Evolutionary conservation across 345 rosid species (phyloP).

Genomic region (Luvunga scandens): DNA sequence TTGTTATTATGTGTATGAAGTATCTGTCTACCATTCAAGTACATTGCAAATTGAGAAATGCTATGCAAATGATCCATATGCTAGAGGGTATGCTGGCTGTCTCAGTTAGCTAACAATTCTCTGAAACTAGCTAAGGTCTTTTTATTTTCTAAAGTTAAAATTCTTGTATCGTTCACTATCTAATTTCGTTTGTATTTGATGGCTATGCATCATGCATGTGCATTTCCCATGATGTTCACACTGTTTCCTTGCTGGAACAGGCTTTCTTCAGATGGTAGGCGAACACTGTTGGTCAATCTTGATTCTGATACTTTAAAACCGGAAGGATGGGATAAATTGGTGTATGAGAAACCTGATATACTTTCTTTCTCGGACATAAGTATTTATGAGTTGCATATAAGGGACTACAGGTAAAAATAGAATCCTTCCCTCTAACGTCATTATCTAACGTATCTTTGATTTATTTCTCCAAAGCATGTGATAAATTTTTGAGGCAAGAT

Average conservation of each 20-base stretch:
- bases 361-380: slow-evolving; percentile 70
- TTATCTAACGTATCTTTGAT: slow-evolving; percentile 7
- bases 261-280: slow-evolving; percentile 80
- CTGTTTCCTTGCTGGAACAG: slow-evolving; percentile 44
- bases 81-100: slow-evolving; percentile 68
- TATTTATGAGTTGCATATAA: slow-evolving; percentile 87
- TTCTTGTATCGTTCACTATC: neutral
- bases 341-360: slow-evolving; percentile 59
- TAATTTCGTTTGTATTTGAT: neutral
- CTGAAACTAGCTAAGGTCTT: slow-evolving; percentile 19
- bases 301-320: slow-evolving; percentile 61
- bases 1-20: slow-evolving; percentile 78
- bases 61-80: slow-evolving; percentile 94
- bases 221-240: slow-evolving; percentile 13
- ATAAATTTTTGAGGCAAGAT: neutral
- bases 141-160: slow-evolving; percentile 8
- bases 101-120: slow-evolving; percentile 30
- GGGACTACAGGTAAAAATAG: slow-evolving; percentile 81
- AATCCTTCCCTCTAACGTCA: slow-evolving; percentile 1
- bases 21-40: slow-evolving; percentile 79
- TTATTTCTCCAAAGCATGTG: neutral
- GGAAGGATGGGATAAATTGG: slow-evolving; percentile 77
- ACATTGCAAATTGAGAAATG: slow-evolving; percentile 70
- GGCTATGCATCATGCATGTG: neutral
- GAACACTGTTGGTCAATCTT: slow-evolving; percentile 72